Percentiles rank a stretch among this genome's conserved stretches.
These are phyloP conservation scores for fission yeast (Schizosaccharomyces pombe) DNA, from an alignment of 805 yeast species.

Conservation along the genomic window DNA sequence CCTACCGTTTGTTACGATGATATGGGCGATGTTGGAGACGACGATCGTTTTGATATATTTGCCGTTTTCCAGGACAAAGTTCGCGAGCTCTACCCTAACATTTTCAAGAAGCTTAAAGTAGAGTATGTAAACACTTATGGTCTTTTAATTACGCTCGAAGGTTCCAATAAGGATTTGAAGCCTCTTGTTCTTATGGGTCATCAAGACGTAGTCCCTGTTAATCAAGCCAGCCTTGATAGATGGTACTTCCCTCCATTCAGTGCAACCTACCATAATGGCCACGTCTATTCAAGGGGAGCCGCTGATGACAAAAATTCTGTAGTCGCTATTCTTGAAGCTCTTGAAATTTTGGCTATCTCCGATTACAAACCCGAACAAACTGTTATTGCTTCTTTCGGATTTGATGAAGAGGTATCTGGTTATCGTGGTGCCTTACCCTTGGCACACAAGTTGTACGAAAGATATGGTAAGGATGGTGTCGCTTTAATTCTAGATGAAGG, in stretches of 20 bases:
- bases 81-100: constrained; percentile 29
- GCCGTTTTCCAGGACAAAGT: constrained; percentile 30
- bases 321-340: constrained; percentile 40
- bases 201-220: constrained; percentile 64
- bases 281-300: constrained; percentile 57
- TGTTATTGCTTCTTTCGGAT: constrained; percentile 43
- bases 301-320: constrained; percentile 52
- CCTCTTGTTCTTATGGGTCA: constrained; percentile 56
- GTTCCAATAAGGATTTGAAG: constrained; percentile 26
- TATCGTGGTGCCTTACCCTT: constrained; percentile 34
- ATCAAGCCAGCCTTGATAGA: constrained; percentile 25
- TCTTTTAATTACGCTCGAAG: constrained; percentile 39
- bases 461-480: constrained; percentile 37
- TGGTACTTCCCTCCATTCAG: constrained; percentile 50
- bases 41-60: constrained; percentile 27
- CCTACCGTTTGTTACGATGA: constrained; percentile 38
- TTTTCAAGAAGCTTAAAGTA: constrained; percentile 25
- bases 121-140: constrained; percentile 39
- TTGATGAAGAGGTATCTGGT: constrained; percentile 60
- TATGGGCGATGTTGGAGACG: constrained; percentile 25
- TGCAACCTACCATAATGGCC: constrained; percentile 42
- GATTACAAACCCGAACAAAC: constrained; percentile 41
- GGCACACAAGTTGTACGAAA: constrained; percentile 23
- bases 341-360: constrained; percentile 29
- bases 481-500: constrained; percentile 58